A percentile compares a stretch with the other conserved stretches of the same genome.
phyloP scores from a whole-genome alignment of 768 basidiomycete species.

The Lenzites betulinus region DNA sequence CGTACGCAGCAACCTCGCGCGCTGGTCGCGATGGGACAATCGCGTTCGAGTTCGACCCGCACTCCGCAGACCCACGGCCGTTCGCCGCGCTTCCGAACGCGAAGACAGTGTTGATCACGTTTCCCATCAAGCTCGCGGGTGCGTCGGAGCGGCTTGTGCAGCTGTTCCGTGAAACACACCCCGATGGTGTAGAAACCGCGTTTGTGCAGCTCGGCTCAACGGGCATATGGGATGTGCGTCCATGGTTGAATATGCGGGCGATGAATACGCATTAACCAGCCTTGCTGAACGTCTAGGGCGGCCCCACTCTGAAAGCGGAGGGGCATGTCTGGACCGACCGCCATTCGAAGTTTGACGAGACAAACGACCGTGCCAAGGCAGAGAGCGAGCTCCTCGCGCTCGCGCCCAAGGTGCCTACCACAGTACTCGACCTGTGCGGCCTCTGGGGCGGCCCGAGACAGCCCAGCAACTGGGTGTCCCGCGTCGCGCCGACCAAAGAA shows the following conservation, averaged over 20 bases:
- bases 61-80: constrained; percentile 43
- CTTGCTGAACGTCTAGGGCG: constrained; percentile 25
- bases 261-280: too few species aligned
- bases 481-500: constrained; percentile 59
- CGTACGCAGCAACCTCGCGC: constrained; percentile 56
- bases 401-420: constrained; percentile 39
- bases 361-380: constrained; percentile 48
- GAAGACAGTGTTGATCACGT: constrained; percentile 55
- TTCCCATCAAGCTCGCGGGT: constrained; percentile 51
- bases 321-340: constrained; percentile 50
- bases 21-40: constrained; percentile 51
- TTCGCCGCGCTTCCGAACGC: constrained; percentile 55
- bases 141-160: constrained; percentile 49
- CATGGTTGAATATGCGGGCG: not conserved
- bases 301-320: constrained; percentile 25
- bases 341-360: constrained; percentile 44
- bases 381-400: constrained; percentile 58
- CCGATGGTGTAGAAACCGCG: constrained; percentile 26
- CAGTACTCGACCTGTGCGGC: constrained; percentile 62
- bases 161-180: constrained; percentile 44
- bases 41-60: constrained; percentile 56
- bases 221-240: constrained; percentile 61
- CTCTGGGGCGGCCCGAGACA: constrained; percentile 61
- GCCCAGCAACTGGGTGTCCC: constrained; percentile 51
- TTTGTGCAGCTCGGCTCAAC: constrained; percentile 66